These are phyloP conservation scores for Termitomyces sp. DNA, from an alignment of 1,284 basidiomycete genomes.

Conservation along the genomic window DNA sequence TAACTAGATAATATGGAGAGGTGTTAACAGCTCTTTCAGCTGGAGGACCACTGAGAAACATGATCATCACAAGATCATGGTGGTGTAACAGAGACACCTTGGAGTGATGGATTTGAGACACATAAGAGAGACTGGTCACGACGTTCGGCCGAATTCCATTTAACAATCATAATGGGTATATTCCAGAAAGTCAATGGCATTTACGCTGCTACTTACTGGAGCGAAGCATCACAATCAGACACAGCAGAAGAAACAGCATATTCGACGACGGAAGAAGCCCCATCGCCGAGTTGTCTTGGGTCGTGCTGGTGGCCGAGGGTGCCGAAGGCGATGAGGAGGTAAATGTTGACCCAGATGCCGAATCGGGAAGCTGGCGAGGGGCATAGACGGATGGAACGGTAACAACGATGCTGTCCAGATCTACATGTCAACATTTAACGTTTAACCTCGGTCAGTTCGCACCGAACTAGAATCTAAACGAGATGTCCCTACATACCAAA, in stretches of 20 bases:
- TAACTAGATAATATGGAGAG: neutral
- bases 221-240: constrained; percentile 1
- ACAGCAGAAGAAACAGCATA: constrained; percentile 5
- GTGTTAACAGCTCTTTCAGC: neutral
- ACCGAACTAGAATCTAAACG: too few species aligned
- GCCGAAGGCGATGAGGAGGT: constrained; percentile 2
- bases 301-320: neutral
- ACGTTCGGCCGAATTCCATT: neutral
- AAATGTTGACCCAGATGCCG: constrained; percentile 2
- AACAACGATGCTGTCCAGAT: constrained; percentile 39
- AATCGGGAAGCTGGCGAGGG: constrained; percentile 24
- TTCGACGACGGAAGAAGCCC: neutral
- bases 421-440: constrained; percentile 17
- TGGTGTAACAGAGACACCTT: neutral
- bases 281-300: constrained; percentile 3
- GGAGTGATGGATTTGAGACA: neutral
- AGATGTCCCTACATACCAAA: constrained; percentile 32
- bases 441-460: neutral
- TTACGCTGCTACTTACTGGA: neutral
- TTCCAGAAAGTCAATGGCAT: neutral
- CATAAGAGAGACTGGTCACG: too few species aligned
- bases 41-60: neutral
- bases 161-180: neutral
- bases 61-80: neutral
- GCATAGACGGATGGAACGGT: constrained; percentile 37